Base-by-base conservation (phyloP, 129 eudicot species). In the Escallonia rubra region DNA sequence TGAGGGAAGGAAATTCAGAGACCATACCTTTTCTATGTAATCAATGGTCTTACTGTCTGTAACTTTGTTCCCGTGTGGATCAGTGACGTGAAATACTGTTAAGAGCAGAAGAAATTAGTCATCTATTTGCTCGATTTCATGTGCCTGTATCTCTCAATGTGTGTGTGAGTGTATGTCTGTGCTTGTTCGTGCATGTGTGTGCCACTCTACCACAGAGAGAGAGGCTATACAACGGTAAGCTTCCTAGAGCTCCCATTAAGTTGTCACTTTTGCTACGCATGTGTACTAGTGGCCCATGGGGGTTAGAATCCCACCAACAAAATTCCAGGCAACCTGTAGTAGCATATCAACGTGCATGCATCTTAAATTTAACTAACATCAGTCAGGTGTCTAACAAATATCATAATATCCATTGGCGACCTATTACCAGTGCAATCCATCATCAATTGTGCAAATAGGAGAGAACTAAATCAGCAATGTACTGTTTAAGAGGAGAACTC, bases 11-110 rank as follows among this genome's bases (percentile, higher is more conserved):
- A 34, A 9, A 77, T 23, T 41, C 14, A 6, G n/a, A 74, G 51
- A 57, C 8, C 80, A 40, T 74, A 90, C 97, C 96, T 85, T 85
- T 71, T 90, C 97, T 65, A 90, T 85, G 81, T 76, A 69, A 41
- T 82, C 89, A 41, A 85, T 85, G 13, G 92, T 87, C 70, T 71
- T 54, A 66, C 55, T 74, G 81, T 90, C 96, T 51, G 77, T 78
- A 65, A 90, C 73, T 73, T 90, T 87, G 60, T 84, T 84, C 58
- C 97, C 96, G 43, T 87, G 89, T 64, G 85, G 96, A 73, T 90
- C 97, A 7, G 96, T 90, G 57, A 90, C 96, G 63, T 90, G 97
- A 82, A 90, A 90, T 57, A 87, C 97, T 90, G 88, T 59, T 61
- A 69, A 68, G 49, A 48, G 46, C 34, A 52, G 52, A 67, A 43